These are phyloP conservation scores for Tylopilus rubrobrunneus DNA, from an alignment of 768 basidiomycete genomes.

Conservation along the genomic window DNA sequence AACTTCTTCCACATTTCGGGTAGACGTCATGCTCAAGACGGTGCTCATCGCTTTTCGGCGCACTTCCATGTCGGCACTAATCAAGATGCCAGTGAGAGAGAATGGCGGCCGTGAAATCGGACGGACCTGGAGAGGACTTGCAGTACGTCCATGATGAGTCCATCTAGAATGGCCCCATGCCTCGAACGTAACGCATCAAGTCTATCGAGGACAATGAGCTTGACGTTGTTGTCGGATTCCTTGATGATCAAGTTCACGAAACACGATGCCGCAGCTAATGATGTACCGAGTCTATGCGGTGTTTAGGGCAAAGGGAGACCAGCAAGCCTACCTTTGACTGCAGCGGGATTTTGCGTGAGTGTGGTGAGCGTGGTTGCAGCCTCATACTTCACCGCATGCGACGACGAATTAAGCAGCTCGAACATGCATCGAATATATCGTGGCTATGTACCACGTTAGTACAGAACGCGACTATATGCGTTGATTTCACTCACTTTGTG, in stretches of 20 bases:
- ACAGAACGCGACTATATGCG: not conserved
- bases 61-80: slow-evolving; percentile 93
- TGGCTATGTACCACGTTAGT: slow-evolving; percentile 44
- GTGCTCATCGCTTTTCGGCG: slow-evolving; percentile 87
- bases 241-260: slow-evolving; percentile 88
- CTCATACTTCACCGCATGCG: slow-evolving; percentile 95
- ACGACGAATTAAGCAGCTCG: slow-evolving; percentile 83
- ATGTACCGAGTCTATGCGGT: slow-evolving; percentile 1
- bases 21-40: slow-evolving; percentile 88
- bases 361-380: slow-evolving; percentile 93
- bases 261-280: slow-evolving; percentile 78
- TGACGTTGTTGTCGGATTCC: slow-evolving; percentile 99
- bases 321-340: slow-evolving; percentile 73
- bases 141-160: slow-evolving; percentile 92
- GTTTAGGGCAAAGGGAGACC: not conserved
- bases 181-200: slow-evolving; percentile 77
- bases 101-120: not conserved
- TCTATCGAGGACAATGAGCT: slow-evolving; percentile 92
- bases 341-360: slow-evolving; percentile 92
- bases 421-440: slow-evolving; percentile 93
- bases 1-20: slow-evolving; percentile 94
- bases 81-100: not conserved
- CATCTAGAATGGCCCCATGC: slow-evolving; percentile 86
- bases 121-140: slow-evolving; percentile 79
- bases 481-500: slow-evolving; percentile 58